Evolutionary conservation across 2,329 filamentous ascomycete species (phyloP), one percentile per base, ranked within the genome.

Genomic region (Alternaria arborescens): DNA sequence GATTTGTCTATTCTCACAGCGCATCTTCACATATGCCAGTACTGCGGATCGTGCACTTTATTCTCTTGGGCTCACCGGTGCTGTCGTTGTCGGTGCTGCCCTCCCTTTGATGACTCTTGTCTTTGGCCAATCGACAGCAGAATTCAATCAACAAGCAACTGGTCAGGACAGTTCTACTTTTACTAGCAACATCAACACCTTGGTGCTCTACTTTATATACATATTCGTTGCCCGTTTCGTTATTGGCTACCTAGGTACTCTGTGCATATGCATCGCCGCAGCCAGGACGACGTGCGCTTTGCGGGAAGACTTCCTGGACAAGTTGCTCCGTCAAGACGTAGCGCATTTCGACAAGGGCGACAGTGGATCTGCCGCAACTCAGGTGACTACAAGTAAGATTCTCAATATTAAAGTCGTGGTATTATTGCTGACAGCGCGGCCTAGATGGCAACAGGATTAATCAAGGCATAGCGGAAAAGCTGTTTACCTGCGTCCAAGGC

Each of bases 261-360:
- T 94, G 20, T 91, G 91, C 26, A 97, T 94, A 81, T 95, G 97
- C 72, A 96, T 80, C 48, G 72, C 77, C 3, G 80, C 80, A n/a
- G 80, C 82, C 53, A 78, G 80, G 40, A 80, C 81, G 26, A 71
- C 78, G 1, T 74, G 74, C 30, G 80, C 77, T 57, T 74, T 82
- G 18, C 44, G 67, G 20, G 65, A 76, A 1, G 75, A 72, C 36
- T 97, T 97, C 70, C 86, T 97, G 6, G 86, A 89, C 70, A 69
- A 70, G 26, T 62, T 73, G 38, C 60, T 75, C 4, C 62, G 72
- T 14, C 72, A 76, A 61, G 75, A 77, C 28, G 67, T 76, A 10
- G 71, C 68, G 12, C 72, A 68, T 51, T 76, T 66, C 26, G 67
- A 69, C 32, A 55, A 55, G 5, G 65, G 53, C 1, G 60, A 42